Percentiles rank a stretch among this genome's conserved stretches.
Conservation (phyloP, 805 yeast genomes). For the Candida ipomoeae region DNA sequence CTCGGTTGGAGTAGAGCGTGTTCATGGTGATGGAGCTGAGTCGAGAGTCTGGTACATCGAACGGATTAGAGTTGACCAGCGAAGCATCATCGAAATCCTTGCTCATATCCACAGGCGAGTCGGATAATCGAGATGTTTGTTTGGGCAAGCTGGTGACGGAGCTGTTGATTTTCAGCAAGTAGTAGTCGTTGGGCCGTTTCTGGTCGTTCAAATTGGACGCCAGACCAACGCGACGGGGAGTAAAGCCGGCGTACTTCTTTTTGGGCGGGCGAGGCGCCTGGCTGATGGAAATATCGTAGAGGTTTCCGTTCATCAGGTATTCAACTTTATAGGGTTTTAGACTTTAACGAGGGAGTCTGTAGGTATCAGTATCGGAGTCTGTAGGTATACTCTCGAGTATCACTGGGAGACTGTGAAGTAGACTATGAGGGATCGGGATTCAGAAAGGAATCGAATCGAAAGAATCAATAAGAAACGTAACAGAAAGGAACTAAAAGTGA, state of each 20-base stretch:
- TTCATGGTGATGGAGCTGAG: conserved; percentile 35
- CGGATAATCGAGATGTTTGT: conserved; percentile 26
- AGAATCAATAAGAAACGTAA: no score
- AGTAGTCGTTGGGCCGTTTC: conserved; percentile 41
- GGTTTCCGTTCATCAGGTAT: conserved; percentile 22
- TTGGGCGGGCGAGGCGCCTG: conserved; percentile 13
- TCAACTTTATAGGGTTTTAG: no score
- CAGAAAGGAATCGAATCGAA: no score
- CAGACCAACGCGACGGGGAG: conserved; percentile 28
- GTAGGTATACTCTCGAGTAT: no score
- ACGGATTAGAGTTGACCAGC: conserved; percentile 30
- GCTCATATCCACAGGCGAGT: conserved; percentile 25
- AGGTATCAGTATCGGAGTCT: no score
- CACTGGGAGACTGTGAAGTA: no score
- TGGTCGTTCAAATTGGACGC: conserved; percentile 18
- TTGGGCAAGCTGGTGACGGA: conserved; percentile 19
- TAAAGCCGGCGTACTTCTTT: conserved; percentile 13
- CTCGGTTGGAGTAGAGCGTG: conserved; percentile 17
- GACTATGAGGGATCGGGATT: no score
- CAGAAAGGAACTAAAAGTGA: no score
- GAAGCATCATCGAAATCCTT: conserved; percentile 33
- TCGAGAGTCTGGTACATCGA: conserved; percentile 34
- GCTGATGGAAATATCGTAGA: conserved; percentile 23
- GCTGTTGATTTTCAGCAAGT: conserved; percentile 27
- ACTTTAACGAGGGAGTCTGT: no score